These are phyloP conservation scores for Canariomyces notabilis DNA, from an alignment of 2,329 filamentous ascomycete species.

Conservation along the genomic window DNA sequence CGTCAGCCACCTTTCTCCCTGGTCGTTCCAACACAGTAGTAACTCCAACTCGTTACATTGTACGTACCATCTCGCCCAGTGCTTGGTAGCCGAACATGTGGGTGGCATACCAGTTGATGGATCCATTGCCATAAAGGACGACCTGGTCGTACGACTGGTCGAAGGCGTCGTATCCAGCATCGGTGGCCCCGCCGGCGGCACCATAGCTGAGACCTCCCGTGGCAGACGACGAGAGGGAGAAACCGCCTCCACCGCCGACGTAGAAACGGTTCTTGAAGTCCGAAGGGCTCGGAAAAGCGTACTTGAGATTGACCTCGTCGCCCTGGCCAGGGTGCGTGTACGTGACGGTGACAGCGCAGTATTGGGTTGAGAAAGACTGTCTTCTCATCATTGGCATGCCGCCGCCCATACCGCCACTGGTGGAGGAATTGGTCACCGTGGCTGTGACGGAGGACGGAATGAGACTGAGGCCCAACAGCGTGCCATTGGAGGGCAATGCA, in stretches of 20 bases:
- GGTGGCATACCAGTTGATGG: constrained; percentile 45
- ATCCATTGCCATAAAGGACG: constrained; percentile 43
- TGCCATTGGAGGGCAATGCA: constrained; percentile 38
- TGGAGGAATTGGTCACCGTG: constrained; percentile 34
- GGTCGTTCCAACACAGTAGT: too few relatives aligned
- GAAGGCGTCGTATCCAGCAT: too few relatives aligned
- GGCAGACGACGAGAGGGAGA: constrained; percentile 28
- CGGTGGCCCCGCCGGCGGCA: too few relatives aligned
- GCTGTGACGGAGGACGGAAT: constrained; percentile 39
- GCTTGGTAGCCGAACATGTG: constrained; percentile 49
- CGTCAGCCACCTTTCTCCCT: too few relatives aligned
- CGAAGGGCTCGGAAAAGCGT: constrained; percentile 32
- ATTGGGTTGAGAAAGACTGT: too few relatives aligned
- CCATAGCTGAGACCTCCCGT: constrained; percentile 40
- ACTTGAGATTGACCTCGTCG: constrained; percentile 32
- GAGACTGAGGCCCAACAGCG: constrained; percentile 36
- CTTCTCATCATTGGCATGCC: too few relatives aligned
- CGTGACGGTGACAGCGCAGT: constrained; percentile 33
- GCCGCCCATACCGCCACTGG: constrained; percentile 28
- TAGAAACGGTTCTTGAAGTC: constrained; percentile 43
- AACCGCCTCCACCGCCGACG: constrained; percentile 41
- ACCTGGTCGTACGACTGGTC: too few relatives aligned
- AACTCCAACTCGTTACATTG: too few relatives aligned
- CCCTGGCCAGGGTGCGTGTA: constrained; percentile 32
- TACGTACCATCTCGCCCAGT: constrained; percentile 49